Base-by-base conservation (phyloP, 305 asterid genomes). In the Solanum hybrid region DNA sequence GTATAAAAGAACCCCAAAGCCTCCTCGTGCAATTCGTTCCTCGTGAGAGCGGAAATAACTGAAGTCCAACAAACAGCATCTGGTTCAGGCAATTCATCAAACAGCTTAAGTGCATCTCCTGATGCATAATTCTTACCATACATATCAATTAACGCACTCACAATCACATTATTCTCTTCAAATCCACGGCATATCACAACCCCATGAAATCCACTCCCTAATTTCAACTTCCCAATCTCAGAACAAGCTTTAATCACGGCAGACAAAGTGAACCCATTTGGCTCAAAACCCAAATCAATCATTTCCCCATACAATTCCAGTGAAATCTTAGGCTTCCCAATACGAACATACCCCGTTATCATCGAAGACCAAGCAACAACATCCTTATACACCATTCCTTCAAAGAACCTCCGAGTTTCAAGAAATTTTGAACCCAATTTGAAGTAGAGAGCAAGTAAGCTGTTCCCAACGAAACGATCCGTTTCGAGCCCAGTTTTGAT, bases 321-420 rank as follows among this genome's bases (percentile, higher is more conserved):
- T 19, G 98, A 93, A 34, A 90, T 75, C 42, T 86, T 24, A 2
- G 97, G 94, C 69, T 85, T 94, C 11, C 95, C 94, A 4, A 42
- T 91, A 4, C 95, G 95, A 89, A 95, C 91, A 91, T 95, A 95
- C n/a, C 98, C 98, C 4, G 98, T 96, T 32, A 96, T 93, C 92
- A 96, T 95, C n/a, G 98, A 95, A 75, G 97, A 94, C 99, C 99
- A 97, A 3, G 98, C 94, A 26, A 96, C 97, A 3, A 94, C 98
- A 79, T 97, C 99, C 91, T 96, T 96, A 36, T 91, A 91, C 34
- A 13, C 71, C 93, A 97, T 89, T 5, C 93, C 95, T 56, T 93
- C 93, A 77, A 96, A 95, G 88, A 93, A 89, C 42, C 90, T 93
- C 17, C 90, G 89, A 2, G 95, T 92, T 60, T 95, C 94, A 26